Evolutionary conservation across 768 basidiomycete genomes (phyloP).

Genomic region (Stropharia rugosoannulata): DNA sequence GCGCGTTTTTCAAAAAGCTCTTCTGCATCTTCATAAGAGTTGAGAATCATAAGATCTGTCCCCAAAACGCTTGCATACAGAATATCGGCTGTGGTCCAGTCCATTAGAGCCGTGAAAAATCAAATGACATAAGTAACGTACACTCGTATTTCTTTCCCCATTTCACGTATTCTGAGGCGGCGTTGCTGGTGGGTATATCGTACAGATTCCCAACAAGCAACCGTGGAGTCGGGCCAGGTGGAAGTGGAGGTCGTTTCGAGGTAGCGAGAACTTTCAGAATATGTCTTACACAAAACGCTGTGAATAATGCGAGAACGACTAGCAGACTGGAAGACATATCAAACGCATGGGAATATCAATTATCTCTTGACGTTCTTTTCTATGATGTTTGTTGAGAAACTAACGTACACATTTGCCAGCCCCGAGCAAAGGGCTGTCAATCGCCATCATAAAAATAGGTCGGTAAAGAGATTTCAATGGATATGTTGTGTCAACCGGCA

Average conservation of each 20-base stretch:
- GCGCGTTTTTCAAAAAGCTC: conserved; percentile 40
- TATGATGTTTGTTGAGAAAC: too few species aligned
- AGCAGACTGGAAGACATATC: too few species aligned
- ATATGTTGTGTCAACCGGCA: too few species aligned
- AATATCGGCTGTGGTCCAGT: conserved; percentile 11
- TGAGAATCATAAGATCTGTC: conserved; percentile 23
- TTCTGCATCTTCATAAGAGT: conserved; percentile 15
- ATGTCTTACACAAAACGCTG: too few species aligned
- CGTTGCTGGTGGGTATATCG: neutral
- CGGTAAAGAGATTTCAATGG: too few species aligned
- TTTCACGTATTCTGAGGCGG: neutral
- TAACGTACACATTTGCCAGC: too few species aligned
- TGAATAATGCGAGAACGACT: too few species aligned
- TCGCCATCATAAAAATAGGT: too few species aligned
- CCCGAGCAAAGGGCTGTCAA: too few species aligned
- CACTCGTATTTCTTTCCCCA: conserved; percentile 5
- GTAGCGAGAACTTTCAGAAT: too few species aligned
- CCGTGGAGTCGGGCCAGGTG: conserved; percentile 2
- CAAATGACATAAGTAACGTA: neutral
- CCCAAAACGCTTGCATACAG: conserved; percentile 20
- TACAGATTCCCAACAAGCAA: conserved; percentile 3
- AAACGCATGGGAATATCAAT: too few species aligned
- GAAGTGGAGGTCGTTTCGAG: neutral
- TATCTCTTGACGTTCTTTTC: too few species aligned
- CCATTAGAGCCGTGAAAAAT: neutral